Conservation (phyloP, 768 basidiomycete genomes). For the Coprinellus micaceus region DNA sequence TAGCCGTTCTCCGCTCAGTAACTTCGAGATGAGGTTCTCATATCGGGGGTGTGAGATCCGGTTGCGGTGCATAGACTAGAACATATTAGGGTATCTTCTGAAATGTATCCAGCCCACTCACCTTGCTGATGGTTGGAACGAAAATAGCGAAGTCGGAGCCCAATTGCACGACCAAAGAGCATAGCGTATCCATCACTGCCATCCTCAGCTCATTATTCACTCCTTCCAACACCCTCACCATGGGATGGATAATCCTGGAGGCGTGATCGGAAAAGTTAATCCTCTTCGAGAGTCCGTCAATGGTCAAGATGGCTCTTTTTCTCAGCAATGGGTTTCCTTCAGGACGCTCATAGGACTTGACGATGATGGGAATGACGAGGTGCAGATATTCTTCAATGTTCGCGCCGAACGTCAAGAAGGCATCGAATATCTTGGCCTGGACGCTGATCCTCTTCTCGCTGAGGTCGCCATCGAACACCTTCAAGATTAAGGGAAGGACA, state of each 20-base stretch:
- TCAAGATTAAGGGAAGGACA: conserved; percentile 83
- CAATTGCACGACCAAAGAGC: conserved; percentile 87
- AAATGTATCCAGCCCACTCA: conserved; percentile 19
- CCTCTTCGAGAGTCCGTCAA: conserved; percentile 83
- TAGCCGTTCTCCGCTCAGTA: conserved; percentile 87
- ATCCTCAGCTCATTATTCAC: conserved; percentile 75
- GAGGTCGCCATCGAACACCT: conserved; percentile 86
- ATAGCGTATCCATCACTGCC: conserved; percentile 90
- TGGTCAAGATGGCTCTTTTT: conserved; percentile 86
- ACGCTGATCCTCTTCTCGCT: conserved; percentile 74
- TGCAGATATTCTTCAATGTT: conserved; percentile 98
- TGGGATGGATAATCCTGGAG: conserved; percentile 92
- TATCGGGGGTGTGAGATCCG: conserved; percentile 80
- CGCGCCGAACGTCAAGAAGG: conserved; percentile 90
- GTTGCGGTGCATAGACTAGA: conserved; percentile 69
- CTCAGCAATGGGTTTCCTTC: conserved; percentile 73
- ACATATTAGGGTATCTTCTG: background rate
- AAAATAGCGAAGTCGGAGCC: conserved; percentile 98
- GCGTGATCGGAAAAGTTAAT: conserved; percentile 99
- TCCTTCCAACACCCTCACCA: conserved; percentile 79
- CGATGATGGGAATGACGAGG: conserved; percentile 91
- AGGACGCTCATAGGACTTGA: conserved; percentile 81
- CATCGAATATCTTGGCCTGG: conserved; percentile 90
- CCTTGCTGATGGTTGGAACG: conserved; percentile 96
- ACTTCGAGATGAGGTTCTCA: conserved; percentile 81